Base-by-base conservation (phyloP, 106 monocot genomes). In the Dendrobium chrysotoxum region DNA sequence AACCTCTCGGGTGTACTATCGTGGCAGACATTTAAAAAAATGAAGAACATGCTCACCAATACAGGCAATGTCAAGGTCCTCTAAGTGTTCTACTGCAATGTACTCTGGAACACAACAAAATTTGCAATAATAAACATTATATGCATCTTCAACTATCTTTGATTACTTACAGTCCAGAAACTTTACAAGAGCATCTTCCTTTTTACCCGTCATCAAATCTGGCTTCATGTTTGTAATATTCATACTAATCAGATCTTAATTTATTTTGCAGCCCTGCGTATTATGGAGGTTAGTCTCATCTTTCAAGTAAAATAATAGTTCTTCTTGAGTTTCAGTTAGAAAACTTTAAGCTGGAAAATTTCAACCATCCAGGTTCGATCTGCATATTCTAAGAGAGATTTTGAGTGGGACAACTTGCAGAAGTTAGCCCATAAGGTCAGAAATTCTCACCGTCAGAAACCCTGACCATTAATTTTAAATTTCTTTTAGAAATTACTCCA, bases 331-430 rank as follows among this genome's bases (percentile, higher is more conserved):
- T 65, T n/a, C 6, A 65, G 11, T 26, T 10, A 26, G 50, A 65
- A 65, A 65, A 25, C 64, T 65, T 0, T n/a, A 65, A 25, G 11
- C 26, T 65, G 64, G 15, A 65, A 65, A 65, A 26, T n/a, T 71
- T 38, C n/a, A 71, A 16, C 71, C 1, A 16, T 83, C 25, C 81
- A 96, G 96, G 96, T 96, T 44, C 87, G 96, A 73, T 96, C 96
- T 72, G 93, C 96, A 58, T 96, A 96, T 81, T 81, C 83, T 15
- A 96, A 92, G 66, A 84, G 64, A 40, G 96, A 96, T 91, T 96
- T 96, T 82, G 96, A 96, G 86, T 93, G 96, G 93, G 93, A 96
- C 7, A 93, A 96, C 78, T 67, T 96, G 79, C 71, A 92, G 75
- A 96, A 89, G 72, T 81, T 96, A 55, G 86, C 96, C 28, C 90